Conservation (phyloP, 805 yeast genomes). For the Spathaspora passalidarum region DNA sequence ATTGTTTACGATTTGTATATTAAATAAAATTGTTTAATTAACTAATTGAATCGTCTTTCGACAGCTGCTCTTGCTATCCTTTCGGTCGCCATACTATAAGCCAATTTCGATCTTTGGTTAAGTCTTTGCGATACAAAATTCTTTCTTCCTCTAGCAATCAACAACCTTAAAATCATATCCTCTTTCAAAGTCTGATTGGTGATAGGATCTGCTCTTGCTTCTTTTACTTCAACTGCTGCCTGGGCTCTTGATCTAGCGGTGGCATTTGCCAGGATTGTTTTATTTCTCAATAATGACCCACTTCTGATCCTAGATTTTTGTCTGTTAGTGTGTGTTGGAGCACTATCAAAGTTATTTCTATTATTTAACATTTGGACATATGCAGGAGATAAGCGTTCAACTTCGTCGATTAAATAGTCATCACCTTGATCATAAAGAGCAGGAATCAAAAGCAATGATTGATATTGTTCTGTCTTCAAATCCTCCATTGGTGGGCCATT, state of each 20-base stretch:
- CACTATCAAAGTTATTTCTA: slow-evolving; percentile 41
- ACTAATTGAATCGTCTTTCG: slow-evolving; percentile 28
- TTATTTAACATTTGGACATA: slow-evolving; percentile 49
- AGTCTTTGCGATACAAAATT: slow-evolving; percentile 58
- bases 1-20: slow-evolving; percentile 1
- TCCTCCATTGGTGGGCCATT: slow-evolving; percentile 72
- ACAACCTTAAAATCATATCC: slow-evolving; percentile 67
- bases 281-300: slow-evolving; percentile 55
- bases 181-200: slow-evolving; percentile 48
- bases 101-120: slow-evolving; percentile 58
- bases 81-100: slow-evolving; percentile 55
- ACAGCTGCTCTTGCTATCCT: slow-evolving; percentile 47
- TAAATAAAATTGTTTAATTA: slow-evolving; percentile 2
- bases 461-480: slow-evolving; percentile 61
- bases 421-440: slow-evolving; percentile 57
- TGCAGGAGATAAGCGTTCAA: slow-evolving; percentile 55
- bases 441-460: slow-evolving; percentile 60
- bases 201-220: slow-evolving; percentile 40
- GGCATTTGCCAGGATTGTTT: slow-evolving; percentile 71
- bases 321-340: neutral
- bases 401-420: slow-evolving; percentile 50
- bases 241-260: slow-evolving; percentile 53
- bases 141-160: slow-evolving; percentile 63
- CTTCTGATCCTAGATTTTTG: slow-evolving; percentile 10
- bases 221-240: slow-evolving; percentile 43